These are phyloP conservation scores for Zygosaccharomyces rouxii DNA, from an alignment of 805 yeast genomes.

Conservation along the genomic window DNA sequence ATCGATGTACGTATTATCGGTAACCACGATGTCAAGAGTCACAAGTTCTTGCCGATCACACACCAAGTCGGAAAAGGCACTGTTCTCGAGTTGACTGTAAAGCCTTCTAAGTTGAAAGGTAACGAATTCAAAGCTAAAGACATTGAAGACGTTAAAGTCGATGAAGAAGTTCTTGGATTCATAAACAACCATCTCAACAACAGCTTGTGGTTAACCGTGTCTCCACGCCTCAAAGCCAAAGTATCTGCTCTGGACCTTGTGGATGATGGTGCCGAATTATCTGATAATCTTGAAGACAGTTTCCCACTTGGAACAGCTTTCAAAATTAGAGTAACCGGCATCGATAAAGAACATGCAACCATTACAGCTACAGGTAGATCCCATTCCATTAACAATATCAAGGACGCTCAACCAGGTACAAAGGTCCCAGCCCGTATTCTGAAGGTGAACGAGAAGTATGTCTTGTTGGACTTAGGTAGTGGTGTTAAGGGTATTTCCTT, in stretches of 20 bases:
- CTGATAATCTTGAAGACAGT: slow-evolving; percentile 47
- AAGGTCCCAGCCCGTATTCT: slow-evolving; percentile 58
- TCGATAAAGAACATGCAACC: slow-evolving; percentile 52
- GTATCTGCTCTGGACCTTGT: slow-evolving; percentile 61
- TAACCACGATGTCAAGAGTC: slow-evolving; percentile 64
- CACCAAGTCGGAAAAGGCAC: slow-evolving; percentile 52
- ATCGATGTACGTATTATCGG: slow-evolving; percentile 70
- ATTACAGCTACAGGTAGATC: slow-evolving; percentile 49
- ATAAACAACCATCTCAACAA: slow-evolving; percentile 63
- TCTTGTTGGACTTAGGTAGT: slow-evolving; percentile 66
- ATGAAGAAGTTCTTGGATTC: slow-evolving; percentile 51
- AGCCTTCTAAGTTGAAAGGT: slow-evolving; percentile 37
- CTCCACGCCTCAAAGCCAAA: slow-evolving; percentile 66
- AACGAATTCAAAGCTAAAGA: slow-evolving; percentile 32
- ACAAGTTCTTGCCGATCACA: slow-evolving; percentile 61
- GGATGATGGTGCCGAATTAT: slow-evolving; percentile 44
- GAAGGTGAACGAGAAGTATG: slow-evolving; percentile 53
- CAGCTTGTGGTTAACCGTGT: slow-evolving; percentile 60
- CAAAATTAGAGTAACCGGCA: slow-evolving; percentile 48
- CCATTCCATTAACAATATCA: slow-evolving; percentile 37
- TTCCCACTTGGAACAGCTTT: slow-evolving; percentile 74
- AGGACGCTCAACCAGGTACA: slow-evolving; percentile 51
- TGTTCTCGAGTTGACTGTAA: slow-evolving; percentile 61
- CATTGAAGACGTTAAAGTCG: slow-evolving; percentile 44
- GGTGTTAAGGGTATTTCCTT: slow-evolving; percentile 53